Conservation (phyloP, 805 yeast species). For the Cyberlindnera xylosilytica region DNA sequence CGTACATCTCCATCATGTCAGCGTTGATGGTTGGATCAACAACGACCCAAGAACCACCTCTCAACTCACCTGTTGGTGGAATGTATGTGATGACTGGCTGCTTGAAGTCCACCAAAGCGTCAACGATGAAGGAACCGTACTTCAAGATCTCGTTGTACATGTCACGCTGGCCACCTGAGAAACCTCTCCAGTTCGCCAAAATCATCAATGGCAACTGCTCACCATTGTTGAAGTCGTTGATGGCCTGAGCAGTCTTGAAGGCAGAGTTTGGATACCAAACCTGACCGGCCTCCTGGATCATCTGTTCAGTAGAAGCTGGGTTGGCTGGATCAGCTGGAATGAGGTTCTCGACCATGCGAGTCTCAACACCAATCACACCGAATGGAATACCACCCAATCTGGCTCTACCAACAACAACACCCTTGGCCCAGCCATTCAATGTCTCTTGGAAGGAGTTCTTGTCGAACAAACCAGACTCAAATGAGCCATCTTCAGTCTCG, state of each 20-base stretch:
- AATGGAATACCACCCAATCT: conserved; percentile 98
- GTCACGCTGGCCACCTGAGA: conserved; percentile 99
- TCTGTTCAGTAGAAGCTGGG: conserved; percentile 85
- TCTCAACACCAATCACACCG: conserved; percentile 97
- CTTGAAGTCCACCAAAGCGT: conserved; percentile 91
- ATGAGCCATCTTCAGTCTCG: conserved; percentile 60
- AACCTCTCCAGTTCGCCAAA: conserved; percentile 99
- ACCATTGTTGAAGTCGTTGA: conserved; percentile 95
- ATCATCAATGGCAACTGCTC: conserved; percentile 97
- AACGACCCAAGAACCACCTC: conserved; percentile 99
- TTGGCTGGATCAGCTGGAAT: conserved; percentile 99
- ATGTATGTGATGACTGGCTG: conserved; percentile 97
- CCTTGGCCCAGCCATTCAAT: conserved; percentile 96
- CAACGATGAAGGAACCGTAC: conserved; percentile 96
- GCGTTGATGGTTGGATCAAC: conserved; percentile 97
- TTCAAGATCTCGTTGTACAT: conserved; percentile 98
- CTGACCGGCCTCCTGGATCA: conserved; percentile 96
- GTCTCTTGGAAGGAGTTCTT: conserved; percentile 93
- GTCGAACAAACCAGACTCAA: conserved; percentile 88
- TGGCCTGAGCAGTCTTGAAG: conserved; percentile 98
- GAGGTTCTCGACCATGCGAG: conserved; percentile 83
- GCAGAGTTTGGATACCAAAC: conserved; percentile 99
- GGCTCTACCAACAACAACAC: conserved; percentile 98
- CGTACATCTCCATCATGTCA: conserved; percentile 99
- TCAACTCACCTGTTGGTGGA: conserved; percentile 96